Evolutionary conservation across 2,329 filamentous ascomycete genomes (phyloP).

Genomic region (Aspergillus ochraceoroseus): DNA sequence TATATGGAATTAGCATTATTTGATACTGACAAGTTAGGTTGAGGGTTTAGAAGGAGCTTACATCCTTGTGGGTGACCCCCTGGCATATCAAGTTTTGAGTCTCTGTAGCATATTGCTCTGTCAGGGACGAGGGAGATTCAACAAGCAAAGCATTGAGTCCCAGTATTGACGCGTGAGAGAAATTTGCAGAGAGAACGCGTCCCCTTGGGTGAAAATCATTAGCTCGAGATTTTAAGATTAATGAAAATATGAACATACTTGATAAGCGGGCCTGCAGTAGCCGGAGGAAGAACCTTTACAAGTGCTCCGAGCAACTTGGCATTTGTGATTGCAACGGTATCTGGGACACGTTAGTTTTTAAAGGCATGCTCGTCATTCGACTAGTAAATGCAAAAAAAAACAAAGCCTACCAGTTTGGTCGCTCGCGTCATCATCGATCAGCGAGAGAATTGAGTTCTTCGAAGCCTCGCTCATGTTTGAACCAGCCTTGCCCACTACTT

Average conservation of each 20-base stretch:
- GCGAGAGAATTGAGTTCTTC: constrained; percentile 72
- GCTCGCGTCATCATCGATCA: constrained; percentile 81
- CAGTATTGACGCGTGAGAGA: constrained; percentile 73
- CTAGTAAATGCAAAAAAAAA: constrained; percentile 15
- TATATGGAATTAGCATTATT: constrained; percentile 36
- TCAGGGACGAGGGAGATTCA: constrained; percentile 68
- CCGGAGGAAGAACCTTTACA: constrained; percentile 74
- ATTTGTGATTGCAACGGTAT: constrained; percentile 78
- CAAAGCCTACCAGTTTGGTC: constrained; percentile 59
- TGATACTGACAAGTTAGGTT: constrained; percentile 1
- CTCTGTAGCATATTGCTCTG: constrained; percentile 66
- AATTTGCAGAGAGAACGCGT: constrained; percentile 71
- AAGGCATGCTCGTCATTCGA: too few species aligned
- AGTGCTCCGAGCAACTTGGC: constrained; percentile 85
- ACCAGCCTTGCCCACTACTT: constrained; percentile 92
- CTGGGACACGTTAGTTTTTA: constrained; percentile 27
- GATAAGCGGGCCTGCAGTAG: constrained; percentile 59
- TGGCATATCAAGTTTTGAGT: constrained; percentile 71
- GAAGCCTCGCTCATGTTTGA: constrained; percentile 91
- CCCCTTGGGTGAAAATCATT: constrained; percentile 54
- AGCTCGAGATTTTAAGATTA: constrained; percentile 9
- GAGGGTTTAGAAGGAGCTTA: constrained; percentile 45
- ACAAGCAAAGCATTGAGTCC: constrained; percentile 83
- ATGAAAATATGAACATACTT: constrained; percentile 41
- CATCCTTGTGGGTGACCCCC: constrained; percentile 71